Evolutionary conservation across 768 basidiomycete genomes (phyloP), one percentile per base, ranked within the genome.

Genomic region (Lactarius evosmus): DNA sequence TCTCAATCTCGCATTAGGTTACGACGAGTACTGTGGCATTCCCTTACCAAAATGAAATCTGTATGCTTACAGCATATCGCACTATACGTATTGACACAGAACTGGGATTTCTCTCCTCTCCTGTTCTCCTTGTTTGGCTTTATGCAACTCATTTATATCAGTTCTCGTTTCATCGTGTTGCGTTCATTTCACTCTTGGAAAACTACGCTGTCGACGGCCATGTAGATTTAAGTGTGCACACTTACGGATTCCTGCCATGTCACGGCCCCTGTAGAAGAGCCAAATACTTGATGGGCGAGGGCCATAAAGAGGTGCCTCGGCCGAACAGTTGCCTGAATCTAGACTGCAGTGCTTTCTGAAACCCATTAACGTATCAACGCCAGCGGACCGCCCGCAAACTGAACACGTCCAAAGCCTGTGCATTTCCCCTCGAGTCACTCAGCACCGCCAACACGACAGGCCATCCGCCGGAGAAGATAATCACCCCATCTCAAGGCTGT

Each of bases 1-100:
- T 74, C 76, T 97, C 72, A 97, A 96, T 77, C 80, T 96, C 57
- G 87, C 91, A 3, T 81, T 97, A 36, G 94, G 94, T 8, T 91
- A 88, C 67, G 89, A 93, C 60, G 93, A 95, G 70, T 87, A 84
- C 67, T 84, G 84, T 4, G 93, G 93, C 2, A 92, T 95, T 63
- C 86, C 88, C 5, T 58, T 65, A 38, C 53, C 63, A 36, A 29
- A 44, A 29, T 46, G 32, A 53, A 25, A 49, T 49, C 6, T 25
- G 25, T 25, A 49, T 6, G 22, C 46, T 12, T 25, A 49, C 46
- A 5, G 12, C 46, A 7, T 49, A 22, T 22, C 22, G 22, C 44
- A 22, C 44, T 46, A 22, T 46, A 41, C 19, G 3, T 46, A 46
- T 11, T 3, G 17, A 46, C 19, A n/a, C 9, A 16, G 44, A 46